phyloP scores from a whole-genome alignment of 305 asterid species.

The Plantago coronopus region DNA sequence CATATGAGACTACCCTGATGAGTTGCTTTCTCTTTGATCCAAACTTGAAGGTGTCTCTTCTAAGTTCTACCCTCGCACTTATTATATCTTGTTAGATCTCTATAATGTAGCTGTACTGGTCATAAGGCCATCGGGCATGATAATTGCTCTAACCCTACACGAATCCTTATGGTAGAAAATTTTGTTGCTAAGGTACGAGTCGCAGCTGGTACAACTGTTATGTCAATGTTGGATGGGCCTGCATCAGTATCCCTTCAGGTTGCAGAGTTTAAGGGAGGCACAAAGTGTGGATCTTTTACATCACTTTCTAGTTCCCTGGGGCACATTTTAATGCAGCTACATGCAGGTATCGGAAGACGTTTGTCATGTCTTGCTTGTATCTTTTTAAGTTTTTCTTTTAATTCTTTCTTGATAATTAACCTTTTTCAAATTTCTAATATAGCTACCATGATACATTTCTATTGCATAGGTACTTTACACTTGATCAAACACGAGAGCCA shows the following conservation, averaged over 20 bases:
- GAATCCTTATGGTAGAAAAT: slow-evolving; percentile 12
- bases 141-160: slow-evolving; percentile 5
- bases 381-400: not conserved
- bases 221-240: slow-evolving; percentile 82
- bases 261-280: slow-evolving; percentile 69
- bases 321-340: slow-evolving; percentile 86
- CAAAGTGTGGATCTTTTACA: slow-evolving; percentile 80
- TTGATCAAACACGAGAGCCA: slow-evolving; percentile 67
- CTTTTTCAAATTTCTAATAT: slow-evolving; percentile 18
- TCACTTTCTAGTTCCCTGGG: slow-evolving; percentile 94
- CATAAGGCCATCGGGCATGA: slow-evolving; percentile 15
- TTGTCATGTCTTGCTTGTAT: slow-evolving; percentile 4
- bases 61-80: not conserved
- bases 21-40: slow-evolving; percentile 94
- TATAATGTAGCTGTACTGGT: slow-evolving; percentile 10
- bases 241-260: slow-evolving; percentile 88
- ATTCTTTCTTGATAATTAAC: slow-evolving; percentile 8
- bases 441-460: slow-evolving; percentile 16
- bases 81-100: slow-evolving; percentile 19
- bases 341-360: slow-evolving; percentile 56
- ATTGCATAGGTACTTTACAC: slow-evolving; percentile 59
- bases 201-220: slow-evolving; percentile 72
- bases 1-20: slow-evolving; percentile 69
- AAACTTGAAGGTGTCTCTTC: slow-evolving; percentile 53
- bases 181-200: slow-evolving; percentile 61